Evolutionary conservation across 768 basidiomycete genomes (phyloP), one percentile per base, ranked within the genome.

Genomic region (Rhodotorula sphaerocarpa): DNA sequence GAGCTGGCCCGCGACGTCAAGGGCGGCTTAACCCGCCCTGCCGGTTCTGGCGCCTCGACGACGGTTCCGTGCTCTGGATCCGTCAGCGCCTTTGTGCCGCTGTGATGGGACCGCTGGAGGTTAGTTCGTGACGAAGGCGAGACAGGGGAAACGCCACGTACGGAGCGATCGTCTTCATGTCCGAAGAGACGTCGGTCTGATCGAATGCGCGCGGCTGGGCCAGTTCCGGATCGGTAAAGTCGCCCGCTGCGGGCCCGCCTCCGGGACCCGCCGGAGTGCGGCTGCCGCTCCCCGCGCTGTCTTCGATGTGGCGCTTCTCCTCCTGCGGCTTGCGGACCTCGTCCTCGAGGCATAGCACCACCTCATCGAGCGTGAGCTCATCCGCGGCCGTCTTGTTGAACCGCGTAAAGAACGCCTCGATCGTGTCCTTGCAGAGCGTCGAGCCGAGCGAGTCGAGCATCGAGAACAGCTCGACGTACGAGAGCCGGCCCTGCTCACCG

Each of bases 401-500:
- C 11, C 83, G 80, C 12, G 80, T 82, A 77, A 88, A 96, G 81
- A 93, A 96, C 20, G 80, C 80, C 69, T 86, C 80, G 61, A 95
- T 78, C 2, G 93, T 97, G 47, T 83, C 78, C 1, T 75, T 76
- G 11, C 86, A 87, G 52, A 97, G 82, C 0, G 93, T 97, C 6
- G 91, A 95, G 7, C 91, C 91, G 42, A 99, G 84, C 3, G 92
- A 93, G 77, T 96, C 93, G 46, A 99, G 85, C 88, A 96, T 91
- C 16, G 88, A 88, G 0, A 86, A 88, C 36, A 95, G 79, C 75
- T 97, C 95, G 58, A 92, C 77, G 65, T 85, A 84, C 0, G 89
- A 90, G 44, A 92, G 76, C 2, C 80, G 74, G 27, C 78, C 77
- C 0, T 84, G 86, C 64, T 91, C 88, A 75, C 92, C 90, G 0